Evolutionary conservation across 768 basidiomycete genomes (phyloP), one percentile per base, ranked within the genome.

Genomic region (Leccinum broughii): DNA sequence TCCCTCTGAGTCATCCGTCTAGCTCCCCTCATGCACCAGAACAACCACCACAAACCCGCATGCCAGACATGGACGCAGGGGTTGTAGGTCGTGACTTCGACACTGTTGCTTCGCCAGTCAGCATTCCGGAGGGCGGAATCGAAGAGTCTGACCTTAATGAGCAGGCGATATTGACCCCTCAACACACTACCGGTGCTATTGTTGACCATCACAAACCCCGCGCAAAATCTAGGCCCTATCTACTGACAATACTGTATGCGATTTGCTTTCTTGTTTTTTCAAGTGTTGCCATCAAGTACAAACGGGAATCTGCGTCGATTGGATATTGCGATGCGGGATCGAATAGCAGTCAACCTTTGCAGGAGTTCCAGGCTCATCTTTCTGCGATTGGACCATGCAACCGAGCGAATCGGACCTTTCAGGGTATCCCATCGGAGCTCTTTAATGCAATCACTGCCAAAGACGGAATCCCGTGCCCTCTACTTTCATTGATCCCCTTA

Each of bases 271-370:
- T 81, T 24, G 68, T 73, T 17, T 63, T 73, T 20, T 74, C 72
- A 14, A 74, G 72, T 61, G 63, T 74, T 24, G 62, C 78, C 20
- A 64, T 78, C 66, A 77, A 78, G 17, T 90, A 85, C 78, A 92
- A 92, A 75, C 60, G 64, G 13, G 85, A 89, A 64, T 92, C 92
- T 6, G 77, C 86, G 3, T 71, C 79, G 11, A 85, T 94, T 64
- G 92, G 93, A 5, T 94, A 85, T 73, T 94, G 92, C 68, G 85
- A 90, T 62, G 73, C 82, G 37, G 87, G 83, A 20, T 83, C 72
- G 58, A 76, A 78, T 64, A 88, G 85, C 30, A 94, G 89, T 70
- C 71, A 65, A 24, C 76, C 77, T 3, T 73, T 92, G 54, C 83
- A 84, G 59, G 75, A 72, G 14, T 65, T 86, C 20, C 78, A 81